phyloP scores from a whole-genome alignment of 1,139 yeast genomes.

The Debaryomyces nepalensis region DNA sequence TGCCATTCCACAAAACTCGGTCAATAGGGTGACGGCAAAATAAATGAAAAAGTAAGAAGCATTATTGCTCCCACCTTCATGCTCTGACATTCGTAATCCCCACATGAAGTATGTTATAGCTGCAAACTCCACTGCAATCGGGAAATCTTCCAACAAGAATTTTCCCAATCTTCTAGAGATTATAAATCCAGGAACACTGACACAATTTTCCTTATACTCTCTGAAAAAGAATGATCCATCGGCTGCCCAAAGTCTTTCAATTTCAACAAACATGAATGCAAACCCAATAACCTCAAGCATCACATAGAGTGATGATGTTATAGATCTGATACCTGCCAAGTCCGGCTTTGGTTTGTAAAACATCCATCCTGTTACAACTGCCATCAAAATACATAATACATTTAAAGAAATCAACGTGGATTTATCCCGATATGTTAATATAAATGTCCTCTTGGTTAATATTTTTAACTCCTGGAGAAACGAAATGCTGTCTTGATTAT shows the following conservation, averaged over 20 bases:
- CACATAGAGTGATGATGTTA: slow-evolving; percentile 66
- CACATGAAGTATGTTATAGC: slow-evolving; percentile 75
- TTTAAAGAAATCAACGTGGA: slow-evolving; percentile 57
- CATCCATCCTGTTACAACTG: slow-evolving; percentile 73
- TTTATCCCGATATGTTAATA: slow-evolving; percentile 63
- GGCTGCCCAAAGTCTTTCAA: slow-evolving; percentile 68
- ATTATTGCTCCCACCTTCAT: slow-evolving; percentile 23
- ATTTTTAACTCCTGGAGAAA: slow-evolving; percentile 53
- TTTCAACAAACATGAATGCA: slow-evolving; percentile 69
- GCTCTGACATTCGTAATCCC: slow-evolving; percentile 55
- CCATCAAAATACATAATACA: slow-evolving; percentile 60
- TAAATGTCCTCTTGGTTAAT: slow-evolving; percentile 58
- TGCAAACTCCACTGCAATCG: slow-evolving; percentile 63
- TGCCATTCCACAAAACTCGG: slow-evolving; percentile 59
- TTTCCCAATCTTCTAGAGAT: slow-evolving; percentile 71
- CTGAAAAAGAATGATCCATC: slow-evolving; percentile 75
- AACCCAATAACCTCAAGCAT: slow-evolving; percentile 71
- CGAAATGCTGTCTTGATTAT: slow-evolving; percentile 35
- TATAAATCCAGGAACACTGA: slow-evolving; percentile 69
- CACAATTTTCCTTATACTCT: slow-evolving; percentile 74
- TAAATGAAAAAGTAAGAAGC: slow-evolving; percentile 60
- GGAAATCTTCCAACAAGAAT: slow-evolving; percentile 69
- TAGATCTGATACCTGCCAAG: slow-evolving; percentile 69
- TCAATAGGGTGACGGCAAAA: slow-evolving; percentile 61
- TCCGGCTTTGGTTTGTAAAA: slow-evolving; percentile 68